A percentile compares a stretch with the other conserved stretches of the same genome.
phyloP scores from a whole-genome alignment of 2,329 filamentous ascomycete genomes.

The Bertia moriformis region DNA sequence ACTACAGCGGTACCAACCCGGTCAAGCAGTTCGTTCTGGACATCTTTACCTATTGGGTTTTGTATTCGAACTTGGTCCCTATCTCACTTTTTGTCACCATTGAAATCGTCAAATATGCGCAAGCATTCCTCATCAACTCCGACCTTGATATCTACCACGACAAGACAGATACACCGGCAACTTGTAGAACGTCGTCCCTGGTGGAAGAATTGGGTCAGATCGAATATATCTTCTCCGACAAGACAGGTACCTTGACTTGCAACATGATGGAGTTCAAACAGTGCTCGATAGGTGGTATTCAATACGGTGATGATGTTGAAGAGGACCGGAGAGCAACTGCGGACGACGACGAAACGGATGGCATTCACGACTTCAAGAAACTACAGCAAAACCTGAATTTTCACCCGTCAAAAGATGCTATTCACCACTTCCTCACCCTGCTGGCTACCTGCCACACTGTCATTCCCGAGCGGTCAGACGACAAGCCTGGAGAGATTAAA shows the following conservation, averaged over 20 bases:
- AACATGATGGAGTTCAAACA: slow-evolving; percentile 99
- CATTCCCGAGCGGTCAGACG: slow-evolving; percentile 75
- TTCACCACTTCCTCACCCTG: slow-evolving; percentile 73
- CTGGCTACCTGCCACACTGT: slow-evolving; percentile 91
- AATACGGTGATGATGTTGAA: slow-evolving; percentile 82
- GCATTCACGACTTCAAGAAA: slow-evolving; percentile 71
- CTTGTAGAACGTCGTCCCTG: slow-evolving; percentile 86
- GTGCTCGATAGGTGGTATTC: slow-evolving; percentile 80
- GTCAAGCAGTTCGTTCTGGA: slow-evolving; percentile 78
- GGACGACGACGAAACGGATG: slow-evolving; percentile 56
- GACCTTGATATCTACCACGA: slow-evolving; percentile 98
- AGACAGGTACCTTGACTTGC: slow-evolving; percentile 92
- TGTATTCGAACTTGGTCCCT: slow-evolving; percentile 90
- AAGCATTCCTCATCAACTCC: slow-evolving; percentile 93
- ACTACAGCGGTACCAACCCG: slow-evolving; percentile 35
- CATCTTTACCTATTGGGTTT: slow-evolving; percentile 94
- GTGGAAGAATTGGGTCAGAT: slow-evolving; percentile 97
- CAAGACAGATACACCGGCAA: slow-evolving; percentile 84
- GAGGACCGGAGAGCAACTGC: slow-evolving; percentile 75
- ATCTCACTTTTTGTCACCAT: slow-evolving; percentile 97
- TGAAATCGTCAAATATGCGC: slow-evolving; percentile 95
- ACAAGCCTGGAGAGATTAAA: slow-evolving; percentile 63
- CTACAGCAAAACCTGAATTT: slow-evolving; percentile 53
- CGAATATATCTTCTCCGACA: slow-evolving; percentile 96
- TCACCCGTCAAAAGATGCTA: slow-evolving; percentile 32